phyloP scores from a whole-genome alignment of 352 stramenopile species.

The Phytophthora pluvialis region DNA sequence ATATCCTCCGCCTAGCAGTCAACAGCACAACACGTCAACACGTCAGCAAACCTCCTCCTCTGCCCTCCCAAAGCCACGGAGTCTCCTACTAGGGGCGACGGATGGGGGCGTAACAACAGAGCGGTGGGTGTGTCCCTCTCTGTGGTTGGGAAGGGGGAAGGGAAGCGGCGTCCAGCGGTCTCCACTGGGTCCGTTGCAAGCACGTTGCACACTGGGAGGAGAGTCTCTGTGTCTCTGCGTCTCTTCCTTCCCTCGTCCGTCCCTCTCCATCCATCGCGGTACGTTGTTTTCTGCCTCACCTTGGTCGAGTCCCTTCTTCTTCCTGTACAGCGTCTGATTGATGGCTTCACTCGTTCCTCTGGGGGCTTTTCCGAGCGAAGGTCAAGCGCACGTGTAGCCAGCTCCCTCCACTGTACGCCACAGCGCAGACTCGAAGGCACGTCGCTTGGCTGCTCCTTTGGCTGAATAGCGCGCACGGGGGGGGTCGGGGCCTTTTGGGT shows the following conservation, averaged over 20 bases:
- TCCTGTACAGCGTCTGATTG: conserved; percentile 16
- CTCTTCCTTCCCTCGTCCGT: conserved; percentile 6
- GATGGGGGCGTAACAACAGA: too few relatives aligned
- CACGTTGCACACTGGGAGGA: conserved; percentile 8
- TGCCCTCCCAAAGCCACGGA: too few relatives aligned
- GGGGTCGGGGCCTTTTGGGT: too few relatives aligned
- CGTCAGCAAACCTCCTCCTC: not conserved
- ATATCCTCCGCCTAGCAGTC: conserved; percentile 3
- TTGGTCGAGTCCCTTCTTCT: conserved; percentile 3
- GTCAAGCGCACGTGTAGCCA: not conserved
- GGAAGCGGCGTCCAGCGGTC: not conserved
- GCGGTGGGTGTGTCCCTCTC: too few relatives aligned
- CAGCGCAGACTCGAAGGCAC: not conserved
- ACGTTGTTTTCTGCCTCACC: not conserved
- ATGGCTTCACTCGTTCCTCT: conserved; percentile 25
- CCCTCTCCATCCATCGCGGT: conserved; percentile 33
- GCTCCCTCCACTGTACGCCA: not conserved
- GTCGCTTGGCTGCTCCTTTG: not conserved
- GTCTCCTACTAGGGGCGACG: too few relatives aligned
- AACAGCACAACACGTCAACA: not conserved
- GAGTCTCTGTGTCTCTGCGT: not conserved
- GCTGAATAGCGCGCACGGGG: conserved; percentile 1
- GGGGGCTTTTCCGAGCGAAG: conserved; percentile 16
- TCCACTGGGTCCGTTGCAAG: not conserved
- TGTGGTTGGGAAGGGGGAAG: not conserved